phyloP scores from a whole-genome alignment of 1,139 yeast species.

The Saccharomycopsis phalli region DNA sequence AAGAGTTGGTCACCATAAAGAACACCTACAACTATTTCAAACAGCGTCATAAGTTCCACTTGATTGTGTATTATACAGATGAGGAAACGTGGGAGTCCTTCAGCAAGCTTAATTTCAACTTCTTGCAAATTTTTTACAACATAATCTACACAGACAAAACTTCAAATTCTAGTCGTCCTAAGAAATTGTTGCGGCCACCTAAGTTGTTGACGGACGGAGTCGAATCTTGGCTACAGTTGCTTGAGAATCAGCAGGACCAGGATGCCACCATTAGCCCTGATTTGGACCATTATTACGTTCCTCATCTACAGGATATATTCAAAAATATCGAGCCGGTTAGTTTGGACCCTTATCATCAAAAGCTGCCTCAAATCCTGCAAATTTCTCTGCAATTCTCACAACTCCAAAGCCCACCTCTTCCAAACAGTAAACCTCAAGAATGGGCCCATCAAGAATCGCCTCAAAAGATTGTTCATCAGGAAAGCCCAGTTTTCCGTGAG shows the following conservation, averaged over 20 bases:
- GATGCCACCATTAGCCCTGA: neutral
- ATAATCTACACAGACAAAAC: slow-evolving; percentile 24
- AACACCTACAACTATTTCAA: slow-evolving; percentile 33
- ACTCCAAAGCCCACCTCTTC: too few species aligned
- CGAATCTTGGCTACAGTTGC: slow-evolving; percentile 25
- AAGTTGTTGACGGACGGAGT: slow-evolving; percentile 24
- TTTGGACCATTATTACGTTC: slow-evolving; percentile 8
- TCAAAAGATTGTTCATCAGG: neutral
- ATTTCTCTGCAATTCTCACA: too few species aligned
- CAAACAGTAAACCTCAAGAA: too few species aligned
- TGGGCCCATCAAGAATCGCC: too few species aligned
- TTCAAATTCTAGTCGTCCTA: slow-evolving; percentile 4
- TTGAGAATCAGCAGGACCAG: slow-evolving; percentile 14
- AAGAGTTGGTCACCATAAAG: slow-evolving; percentile 27
- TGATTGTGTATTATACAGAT: slow-evolving; percentile 46
- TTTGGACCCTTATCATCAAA: neutral
- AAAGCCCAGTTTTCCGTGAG: too few species aligned
- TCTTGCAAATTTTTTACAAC: slow-evolving; percentile 28
- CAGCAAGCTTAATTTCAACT: slow-evolving; percentile 15
- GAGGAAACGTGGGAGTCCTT: slow-evolving; percentile 25
- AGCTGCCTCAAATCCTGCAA: too few species aligned
- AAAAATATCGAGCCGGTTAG: neutral
- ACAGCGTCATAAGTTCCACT: slow-evolving; percentile 40
- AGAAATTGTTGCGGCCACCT: slow-evolving; percentile 18
- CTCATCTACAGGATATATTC: slow-evolving; percentile 8